Evolutionary conservation across 345 rosid species (phyloP).

Genomic region (Sonneratia alba): DNA sequence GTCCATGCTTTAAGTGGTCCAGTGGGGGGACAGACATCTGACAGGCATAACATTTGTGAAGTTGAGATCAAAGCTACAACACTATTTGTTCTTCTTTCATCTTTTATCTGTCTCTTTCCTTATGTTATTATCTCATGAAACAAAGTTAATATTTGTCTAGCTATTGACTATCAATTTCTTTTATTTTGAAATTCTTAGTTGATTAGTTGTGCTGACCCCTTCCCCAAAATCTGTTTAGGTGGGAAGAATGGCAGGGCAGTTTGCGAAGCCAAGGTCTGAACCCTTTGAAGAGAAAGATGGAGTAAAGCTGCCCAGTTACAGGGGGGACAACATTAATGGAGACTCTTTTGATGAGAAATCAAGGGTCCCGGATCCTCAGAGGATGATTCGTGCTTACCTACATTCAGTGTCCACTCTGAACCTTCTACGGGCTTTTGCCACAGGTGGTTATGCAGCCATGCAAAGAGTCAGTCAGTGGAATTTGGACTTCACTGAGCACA

Average conservation of each 20-base stretch:
- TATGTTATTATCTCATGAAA: neutral
- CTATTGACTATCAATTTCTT: neutral
- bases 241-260: constrained; percentile 40
- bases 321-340: constrained; percentile 35
- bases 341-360: constrained; percentile 28
- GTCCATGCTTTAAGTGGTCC: neutral
- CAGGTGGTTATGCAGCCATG: constrained; percentile 41
- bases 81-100: neutral
- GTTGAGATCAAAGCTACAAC: neutral
- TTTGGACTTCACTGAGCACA: constrained; percentile 30
- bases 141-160: neutral
- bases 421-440: constrained; percentile 35
- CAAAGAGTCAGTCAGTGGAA: constrained; percentile 36
- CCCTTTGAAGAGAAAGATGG: constrained; percentile 32
- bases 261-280: constrained; percentile 39
- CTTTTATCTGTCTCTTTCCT: neutral
- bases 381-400: constrained; percentile 33
- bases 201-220: neutral
- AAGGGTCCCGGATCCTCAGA: constrained; percentile 29
- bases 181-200: neutral
- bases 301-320: constrained; percentile 29
- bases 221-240: constrained; percentile 13
- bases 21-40: neutral
- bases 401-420: constrained; percentile 35
- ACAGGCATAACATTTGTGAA: neutral